Evolutionary conservation across 352 stramenopile genomes (phyloP).

Genomic region (Globisporangium paddicum): DNA sequence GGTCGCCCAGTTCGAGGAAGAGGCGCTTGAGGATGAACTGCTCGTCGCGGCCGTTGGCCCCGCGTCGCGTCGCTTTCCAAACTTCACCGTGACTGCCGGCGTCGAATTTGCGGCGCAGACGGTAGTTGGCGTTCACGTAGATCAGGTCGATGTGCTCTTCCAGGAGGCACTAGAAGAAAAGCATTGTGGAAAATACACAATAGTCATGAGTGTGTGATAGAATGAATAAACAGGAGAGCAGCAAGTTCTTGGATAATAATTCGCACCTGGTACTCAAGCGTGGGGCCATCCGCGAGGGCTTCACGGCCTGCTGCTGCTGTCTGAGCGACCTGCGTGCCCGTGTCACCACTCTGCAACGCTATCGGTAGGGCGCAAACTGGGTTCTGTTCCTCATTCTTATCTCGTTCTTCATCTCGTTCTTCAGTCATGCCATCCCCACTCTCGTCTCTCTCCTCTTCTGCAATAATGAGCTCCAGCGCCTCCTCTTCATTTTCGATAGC

Average conservation of each 20-base stretch:
- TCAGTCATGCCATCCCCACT: background rate
- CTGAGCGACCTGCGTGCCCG: slow-evolving; percentile 7
- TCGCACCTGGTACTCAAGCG: slow-evolving; percentile 64
- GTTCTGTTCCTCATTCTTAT: background rate
- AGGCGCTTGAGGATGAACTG: slow-evolving; percentile 85
- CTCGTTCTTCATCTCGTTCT: background rate
- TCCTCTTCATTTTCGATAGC: slow-evolving; percentile 3
- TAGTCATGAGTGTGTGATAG: background rate
- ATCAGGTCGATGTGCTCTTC: slow-evolving; percentile 55
- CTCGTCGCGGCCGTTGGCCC: slow-evolving; percentile 23
- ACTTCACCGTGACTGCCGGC: slow-evolving; percentile 84
- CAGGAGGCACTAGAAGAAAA: slow-evolving; percentile 28
- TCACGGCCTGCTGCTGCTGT: background rate
- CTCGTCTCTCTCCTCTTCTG: background rate
- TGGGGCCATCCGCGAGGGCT: slow-evolving; percentile 31
- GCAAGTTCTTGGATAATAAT: background rate
- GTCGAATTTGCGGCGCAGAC: slow-evolving; percentile 76
- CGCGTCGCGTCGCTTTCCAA: slow-evolving; percentile 42
- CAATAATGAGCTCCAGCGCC: slow-evolving; percentile 16
- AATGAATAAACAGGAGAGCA: background rate
- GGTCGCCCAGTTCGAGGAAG: slow-evolving; percentile 60
- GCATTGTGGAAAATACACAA: background rate
- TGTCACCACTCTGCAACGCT: slow-evolving; percentile 7
- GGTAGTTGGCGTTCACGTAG: slow-evolving; percentile 74
- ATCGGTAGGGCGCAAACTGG: slow-evolving; percentile 15